phyloP scores from a whole-genome alignment of 305 asterid species.

The Fraxinus albicans region DNA sequence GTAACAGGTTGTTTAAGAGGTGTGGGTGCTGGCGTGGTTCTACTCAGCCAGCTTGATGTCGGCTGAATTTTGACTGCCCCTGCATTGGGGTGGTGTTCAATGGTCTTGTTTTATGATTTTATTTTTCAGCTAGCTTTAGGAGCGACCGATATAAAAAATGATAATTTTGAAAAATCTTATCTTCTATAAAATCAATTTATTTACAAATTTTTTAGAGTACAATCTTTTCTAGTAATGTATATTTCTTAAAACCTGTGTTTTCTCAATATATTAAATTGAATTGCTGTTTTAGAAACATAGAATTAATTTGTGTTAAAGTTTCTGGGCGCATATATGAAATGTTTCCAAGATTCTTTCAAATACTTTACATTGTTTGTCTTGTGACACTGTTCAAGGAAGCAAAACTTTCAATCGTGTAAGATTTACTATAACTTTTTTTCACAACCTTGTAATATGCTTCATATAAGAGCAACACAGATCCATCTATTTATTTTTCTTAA shows the following conservation, averaged over 20 bases:
- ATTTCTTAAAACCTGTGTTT: not conserved
- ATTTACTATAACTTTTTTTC: not conserved
- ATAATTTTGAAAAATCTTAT: not conserved
- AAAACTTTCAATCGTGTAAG: not conserved
- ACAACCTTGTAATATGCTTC: not conserved
- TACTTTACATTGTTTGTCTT: not conserved
- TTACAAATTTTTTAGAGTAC: not conserved
- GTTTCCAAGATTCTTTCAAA: not conserved
- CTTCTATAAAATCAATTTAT: not conserved
- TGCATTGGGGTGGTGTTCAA: not conserved
- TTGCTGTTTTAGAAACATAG: not conserved
- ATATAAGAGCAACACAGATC: not conserved
- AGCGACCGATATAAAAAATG: not conserved
- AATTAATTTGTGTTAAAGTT: not conserved
- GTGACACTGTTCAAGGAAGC: not conserved
- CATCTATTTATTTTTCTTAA: not conserved
- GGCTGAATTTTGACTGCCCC: not conserved
- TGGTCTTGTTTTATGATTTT: not conserved
- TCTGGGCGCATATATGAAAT: not conserved
- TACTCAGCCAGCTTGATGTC: not conserved
- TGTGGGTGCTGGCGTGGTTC: not conserved
- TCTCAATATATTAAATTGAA: not conserved
- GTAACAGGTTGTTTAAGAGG: too few relatives aligned
- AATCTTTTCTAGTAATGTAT: not conserved
- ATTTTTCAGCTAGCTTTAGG: not conserved